Evolutionary conservation across 2,329 filamentous ascomycete genomes (phyloP), one percentile per base, ranked within the genome.

Genomic region (Daldinia sp.): DNA sequence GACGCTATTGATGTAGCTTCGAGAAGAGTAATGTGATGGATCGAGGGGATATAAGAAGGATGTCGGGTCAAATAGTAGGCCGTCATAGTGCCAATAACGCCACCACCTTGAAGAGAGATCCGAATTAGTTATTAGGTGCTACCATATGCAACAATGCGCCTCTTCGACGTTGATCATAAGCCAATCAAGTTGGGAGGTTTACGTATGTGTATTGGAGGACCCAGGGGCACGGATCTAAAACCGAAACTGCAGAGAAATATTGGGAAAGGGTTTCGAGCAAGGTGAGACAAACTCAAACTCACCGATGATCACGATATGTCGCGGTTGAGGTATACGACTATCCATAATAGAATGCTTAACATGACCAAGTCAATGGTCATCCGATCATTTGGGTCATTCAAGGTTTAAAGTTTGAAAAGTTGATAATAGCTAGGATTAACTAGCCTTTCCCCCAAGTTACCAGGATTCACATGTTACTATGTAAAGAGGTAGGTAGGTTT

Each of bases 11-110:
- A 84, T 2, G 88, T 88, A 0, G 95, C 93, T 81, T 99, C 95
- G 56, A 98, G 83, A 27, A 99, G 82, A 1, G 91, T 96, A 71
- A 98, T 90, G 54, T 83, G 89, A 76, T 97, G 92, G 54, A 86
- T 85, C 19, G 85, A 78, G 39, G 89, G 87, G 75, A 95, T 85
- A 80, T 91, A 98, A 27, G 85, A 88, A 25, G 92, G 88, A 76
- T 98, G 94, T 67, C 92, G 89, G 1, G 93, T 95, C 41, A 98
- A 82, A 74, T 89, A 98, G 78, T 98, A 98, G 60, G 94, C 94
- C 4, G 92, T 93, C 50, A 92, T 95, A 76, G 88, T 90, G 73
- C 95, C 95, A 71, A 98, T 96, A 67, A 98, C 93, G 71, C 94
- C 94, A 70, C 93, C 94, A 70, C 94, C 93, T 93, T 54, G 15